Base-by-base conservation (phyloP, 2,329 filamentous ascomycete genomes). In the Trichocomaceae sp. region DNA sequence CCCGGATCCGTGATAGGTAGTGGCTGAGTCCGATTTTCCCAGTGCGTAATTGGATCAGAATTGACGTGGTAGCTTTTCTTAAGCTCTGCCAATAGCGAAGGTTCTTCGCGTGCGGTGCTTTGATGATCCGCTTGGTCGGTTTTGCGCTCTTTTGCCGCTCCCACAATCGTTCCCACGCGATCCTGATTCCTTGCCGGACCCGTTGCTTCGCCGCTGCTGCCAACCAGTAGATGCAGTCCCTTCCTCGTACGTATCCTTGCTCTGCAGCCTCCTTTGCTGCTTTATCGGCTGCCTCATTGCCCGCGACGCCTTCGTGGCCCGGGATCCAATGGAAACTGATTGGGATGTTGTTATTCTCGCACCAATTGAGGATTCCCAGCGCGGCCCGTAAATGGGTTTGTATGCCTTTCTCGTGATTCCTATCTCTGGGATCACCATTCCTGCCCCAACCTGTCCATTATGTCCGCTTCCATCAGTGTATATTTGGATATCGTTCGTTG, bases 301-400 rank as follows among this genome's bases (percentile, higher is more conserved):
- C 51, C 0, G 41, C 19, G 1, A 54, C 7, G 5, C 39, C 39
- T 39, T 47, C 44, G 15, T 54, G 51, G 5, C 44, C 44, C 7
- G 51, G 44, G 2, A 54, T 48, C 51, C 51, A 54, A 2, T 42
- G 44, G 6, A 54, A n/a, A n/a, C n/a, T 15, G 60, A 17, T 13
- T 0, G 46, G 20, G 35, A 52, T 20, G 12, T 3, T 13, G 10
- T 44, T 26, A 1, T 45, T 5, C 1, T 15, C 2, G 8, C 39
- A 45, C 17, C 4, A 8, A 5, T 31, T 17, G 22, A 45, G 5
- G 15, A n/a, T n/a, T n/a, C n/a, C n/a, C n/a, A n/a, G n/a, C n/a
- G n/a, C n/a, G n/a, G n/a, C n/a, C n/a, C n/a, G n/a, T n/a, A n/a
- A n/a, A n/a, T n/a, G n/a, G n/a, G n/a, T n/a, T n/a, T n/a, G n/a